Evolutionary conservation across 2,329 filamentous ascomycete species (phyloP).

Genomic region (Neofusicoccum cordaticola): DNA sequence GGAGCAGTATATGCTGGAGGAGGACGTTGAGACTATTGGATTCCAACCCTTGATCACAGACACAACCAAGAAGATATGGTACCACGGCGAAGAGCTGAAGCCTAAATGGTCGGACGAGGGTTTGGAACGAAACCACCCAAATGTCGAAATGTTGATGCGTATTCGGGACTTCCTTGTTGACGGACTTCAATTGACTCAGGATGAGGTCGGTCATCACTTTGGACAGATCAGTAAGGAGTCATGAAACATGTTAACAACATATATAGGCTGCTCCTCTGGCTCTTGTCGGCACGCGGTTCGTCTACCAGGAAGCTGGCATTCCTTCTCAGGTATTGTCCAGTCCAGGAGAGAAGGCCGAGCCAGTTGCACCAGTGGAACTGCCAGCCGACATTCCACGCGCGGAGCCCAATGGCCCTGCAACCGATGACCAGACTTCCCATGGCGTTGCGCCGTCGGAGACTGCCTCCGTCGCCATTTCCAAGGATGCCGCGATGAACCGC

Average conservation of each 20-base stretch:
- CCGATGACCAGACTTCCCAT: constrained; percentile 36
- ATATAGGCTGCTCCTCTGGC: constrained; percentile 46
- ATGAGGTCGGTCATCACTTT: constrained; percentile 35
- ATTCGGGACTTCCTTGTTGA: constrained; percentile 62
- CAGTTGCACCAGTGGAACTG: constrained; percentile 26
- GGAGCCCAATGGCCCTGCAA: constrained; percentile 22
- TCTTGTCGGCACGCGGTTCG: constrained; percentile 49
- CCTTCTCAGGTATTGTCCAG: constrained; percentile 51
- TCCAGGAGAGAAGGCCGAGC: constrained; percentile 38
- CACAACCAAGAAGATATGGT: constrained; percentile 52
- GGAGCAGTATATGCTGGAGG: constrained; percentile 63
- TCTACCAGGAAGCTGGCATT: constrained; percentile 53
- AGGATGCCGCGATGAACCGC: constrained; percentile 51
- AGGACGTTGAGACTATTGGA: constrained; percentile 65
- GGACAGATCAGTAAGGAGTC: constrained; percentile 19
- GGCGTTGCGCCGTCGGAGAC: constrained; percentile 45
- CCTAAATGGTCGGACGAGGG: constrained; percentile 50
- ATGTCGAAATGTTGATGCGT: constrained; percentile 65
- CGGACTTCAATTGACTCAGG: constrained; percentile 57
- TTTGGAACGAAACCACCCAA: constrained; percentile 54
- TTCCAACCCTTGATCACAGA: constrained; percentile 60
- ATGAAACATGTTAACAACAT: constrained; percentile 24
- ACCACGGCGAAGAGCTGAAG: constrained; percentile 47
- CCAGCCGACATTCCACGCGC: constrained; percentile 20
- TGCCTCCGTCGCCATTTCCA: constrained; percentile 45